A percentile compares a stretch with the other conserved stretches of the same genome.
Conservation (phyloP, 1,139 yeast genomes). For the Geotrichum histeridarum region DNA sequence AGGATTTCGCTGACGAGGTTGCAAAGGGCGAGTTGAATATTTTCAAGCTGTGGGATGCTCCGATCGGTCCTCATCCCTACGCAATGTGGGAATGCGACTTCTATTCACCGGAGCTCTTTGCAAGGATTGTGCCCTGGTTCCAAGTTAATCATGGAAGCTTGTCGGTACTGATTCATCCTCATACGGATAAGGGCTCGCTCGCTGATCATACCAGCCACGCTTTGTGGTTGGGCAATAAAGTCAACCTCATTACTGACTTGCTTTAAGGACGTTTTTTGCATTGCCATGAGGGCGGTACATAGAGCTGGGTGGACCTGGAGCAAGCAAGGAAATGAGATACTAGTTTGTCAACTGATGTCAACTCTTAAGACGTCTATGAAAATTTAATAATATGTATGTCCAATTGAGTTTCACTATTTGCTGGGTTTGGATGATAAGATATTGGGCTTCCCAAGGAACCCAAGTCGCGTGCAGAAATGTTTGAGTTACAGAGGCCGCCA, state of each 20-base stretch:
- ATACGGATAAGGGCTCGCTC: slow-evolving; percentile 38
- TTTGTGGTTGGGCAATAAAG: slow-evolving; percentile 48
- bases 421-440: too few relatives aligned
- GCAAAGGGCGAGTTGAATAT: slow-evolving; percentile 42
- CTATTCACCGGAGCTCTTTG: slow-evolving; percentile 34
- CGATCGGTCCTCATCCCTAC: slow-evolving; percentile 56
- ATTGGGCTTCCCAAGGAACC: too few relatives aligned
- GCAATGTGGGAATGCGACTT: slow-evolving; percentile 43
- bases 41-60: slow-evolving; percentile 46
- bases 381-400: too few relatives aligned
- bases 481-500: too few relatives aligned
- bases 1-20: slow-evolving; percentile 47
- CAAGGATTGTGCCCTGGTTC: slow-evolving; percentile 39
- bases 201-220: slow-evolving; percentile 51
- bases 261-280: slow-evolving; percentile 9
- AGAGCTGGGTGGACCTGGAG: neutral
- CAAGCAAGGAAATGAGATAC: neutral
- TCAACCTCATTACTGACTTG: slow-evolving; percentile 26
- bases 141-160: slow-evolving; percentile 50
- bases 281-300: neutral
- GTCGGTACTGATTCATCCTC: slow-evolving; percentile 53
- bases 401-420: too few relatives aligned
- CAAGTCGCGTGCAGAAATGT: too few relatives aligned
- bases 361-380: too few relatives aligned
- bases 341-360: slow-evolving; percentile 13